Conservation (phyloP, 2,329 filamentous ascomycete genomes). For the Ophiognomonia clavigignenti-juglandacearum region DNA sequence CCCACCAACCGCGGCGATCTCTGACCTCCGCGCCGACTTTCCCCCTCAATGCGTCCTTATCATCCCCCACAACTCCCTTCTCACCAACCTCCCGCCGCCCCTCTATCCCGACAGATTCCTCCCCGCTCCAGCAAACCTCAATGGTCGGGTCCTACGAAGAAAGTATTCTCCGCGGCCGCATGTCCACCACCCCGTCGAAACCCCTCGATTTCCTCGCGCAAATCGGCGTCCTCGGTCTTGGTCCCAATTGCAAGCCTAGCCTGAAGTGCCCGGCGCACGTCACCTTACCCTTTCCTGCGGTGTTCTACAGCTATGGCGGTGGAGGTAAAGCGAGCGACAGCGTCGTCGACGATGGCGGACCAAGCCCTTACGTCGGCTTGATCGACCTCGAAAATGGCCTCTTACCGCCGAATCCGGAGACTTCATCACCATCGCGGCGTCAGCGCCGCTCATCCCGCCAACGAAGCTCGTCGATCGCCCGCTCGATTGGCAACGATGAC, state of each 20-base stretch:
- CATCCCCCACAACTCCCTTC: too few relatives aligned
- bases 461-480: background rate
- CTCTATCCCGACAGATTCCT: slow-evolving; percentile 69
- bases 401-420: slow-evolving; percentile 43
- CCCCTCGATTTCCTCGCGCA: slow-evolving; percentile 91
- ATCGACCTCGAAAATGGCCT: slow-evolving; percentile 86
- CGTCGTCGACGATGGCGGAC: slow-evolving; percentile 71
- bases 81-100: slow-evolving; percentile 42
- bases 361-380: slow-evolving; percentile 91
- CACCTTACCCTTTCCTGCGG: slow-evolving; percentile 83
- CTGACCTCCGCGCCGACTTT: slow-evolving; percentile 56
- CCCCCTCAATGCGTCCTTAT: slow-evolving; percentile 33
- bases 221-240: slow-evolving; percentile 86
- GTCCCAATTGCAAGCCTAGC: slow-evolving; percentile 81
- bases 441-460: slow-evolving; percentile 38
- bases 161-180: slow-evolving; percentile 87
- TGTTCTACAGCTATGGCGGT: slow-evolving; percentile 88
- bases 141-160: slow-evolving; percentile 99
- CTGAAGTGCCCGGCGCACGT: slow-evolving; percentile 86
- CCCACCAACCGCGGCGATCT: slow-evolving; percentile 73
- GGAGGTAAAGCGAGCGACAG: slow-evolving; percentile 59
- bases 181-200: slow-evolving; percentile 93
- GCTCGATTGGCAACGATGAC: slow-evolving; percentile 28
- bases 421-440: slow-evolving; percentile 40
- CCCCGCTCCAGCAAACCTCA: slow-evolving; percentile 79